phyloP scores from a whole-genome alignment of 306 rosid genomes.

The Oxytropis ochrocephala region DNA sequence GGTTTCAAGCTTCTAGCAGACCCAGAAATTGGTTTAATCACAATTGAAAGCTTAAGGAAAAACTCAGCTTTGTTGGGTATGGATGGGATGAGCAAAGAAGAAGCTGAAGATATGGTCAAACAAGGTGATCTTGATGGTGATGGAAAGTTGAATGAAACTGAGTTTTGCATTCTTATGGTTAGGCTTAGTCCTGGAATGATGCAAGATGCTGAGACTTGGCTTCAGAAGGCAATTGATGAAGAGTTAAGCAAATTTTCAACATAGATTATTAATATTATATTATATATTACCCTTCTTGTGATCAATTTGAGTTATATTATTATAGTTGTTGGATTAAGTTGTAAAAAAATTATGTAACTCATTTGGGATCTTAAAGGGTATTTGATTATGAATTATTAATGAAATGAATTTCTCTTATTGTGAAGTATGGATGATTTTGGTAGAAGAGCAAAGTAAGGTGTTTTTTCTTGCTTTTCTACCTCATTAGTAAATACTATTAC shows the following conservation, averaged over 20 bases:
- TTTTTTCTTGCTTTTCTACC: background rate
- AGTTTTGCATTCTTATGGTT: constrained; percentile 90
- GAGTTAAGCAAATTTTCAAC: constrained; percentile 30
- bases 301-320: constrained; percentile 15
- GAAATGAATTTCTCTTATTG: background rate
- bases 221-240: constrained; percentile 63
- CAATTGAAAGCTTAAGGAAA: constrained; percentile 57
- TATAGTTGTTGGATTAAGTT: background rate
- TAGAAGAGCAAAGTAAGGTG: background rate
- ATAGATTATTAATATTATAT: background rate
- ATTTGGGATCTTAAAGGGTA: background rate
- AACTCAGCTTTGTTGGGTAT: constrained; percentile 71
- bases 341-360: background rate
- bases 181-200: constrained; percentile 96
- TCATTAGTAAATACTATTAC: background rate
- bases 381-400: background rate
- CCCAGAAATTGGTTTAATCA: constrained; percentile 54
- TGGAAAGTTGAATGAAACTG: constrained; percentile 66
- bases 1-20: constrained; percentile 84
- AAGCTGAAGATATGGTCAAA: constrained; percentile 78
- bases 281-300: background rate
- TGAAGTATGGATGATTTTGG: background rate
- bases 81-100: constrained; percentile 82
- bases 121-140: constrained; percentile 97
- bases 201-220: constrained; percentile 86